These are phyloP conservation scores for Microstroma glucosiphilum DNA, from an alignment of 1,284 basidiomycete species.

Conservation along the genomic window DNA sequence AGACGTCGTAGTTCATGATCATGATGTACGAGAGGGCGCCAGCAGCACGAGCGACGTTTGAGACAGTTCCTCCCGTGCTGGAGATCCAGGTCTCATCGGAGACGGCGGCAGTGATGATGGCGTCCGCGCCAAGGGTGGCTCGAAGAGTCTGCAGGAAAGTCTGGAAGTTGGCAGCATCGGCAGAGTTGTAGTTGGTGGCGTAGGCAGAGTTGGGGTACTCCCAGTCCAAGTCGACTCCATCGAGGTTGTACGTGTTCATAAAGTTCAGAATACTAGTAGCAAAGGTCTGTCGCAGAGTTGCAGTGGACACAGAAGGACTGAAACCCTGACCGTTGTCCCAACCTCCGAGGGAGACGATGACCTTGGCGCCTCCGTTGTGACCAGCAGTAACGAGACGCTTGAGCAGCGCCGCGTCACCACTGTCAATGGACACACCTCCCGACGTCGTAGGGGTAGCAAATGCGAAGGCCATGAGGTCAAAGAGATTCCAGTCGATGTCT, in stretches of 20 bases:
- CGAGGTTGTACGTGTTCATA: constrained; percentile 55
- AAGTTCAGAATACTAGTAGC: constrained; percentile 43
- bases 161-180: constrained; percentile 36
- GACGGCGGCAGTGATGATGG: constrained; percentile 40
- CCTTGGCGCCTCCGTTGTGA: constrained; percentile 21
- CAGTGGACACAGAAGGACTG: constrained; percentile 24
- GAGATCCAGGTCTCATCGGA: constrained; percentile 24
- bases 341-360: constrained; percentile 36
- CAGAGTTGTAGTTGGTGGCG: constrained; percentile 8
- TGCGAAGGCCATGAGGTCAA: constrained; percentile 39
- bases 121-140: constrained; percentile 54
- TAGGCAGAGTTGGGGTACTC: constrained; percentile 49
- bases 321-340: constrained; percentile 36
- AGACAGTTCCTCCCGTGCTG: constrained; percentile 25
- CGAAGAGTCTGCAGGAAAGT: constrained; percentile 48
- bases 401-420: constrained; percentile 15
- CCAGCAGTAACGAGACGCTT: constrained; percentile 26
- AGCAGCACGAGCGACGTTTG: constrained; percentile 26
- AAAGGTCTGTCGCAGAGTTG: constrained; percentile 16
- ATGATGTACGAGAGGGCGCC: constrained; percentile 33
- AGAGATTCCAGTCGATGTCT: constrained; percentile 31
- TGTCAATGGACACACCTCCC: constrained; percentile 16
- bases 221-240: constrained; percentile 61
- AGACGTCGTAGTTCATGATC: constrained; percentile 48
- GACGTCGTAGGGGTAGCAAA: constrained; percentile 33